Percentiles rank a stretch among this genome's conserved stretches.
Evolutionary conservation across 495 filamentous ascomycete genomes (phyloP).

Genomic region (Aspergillus steynii): DNA sequence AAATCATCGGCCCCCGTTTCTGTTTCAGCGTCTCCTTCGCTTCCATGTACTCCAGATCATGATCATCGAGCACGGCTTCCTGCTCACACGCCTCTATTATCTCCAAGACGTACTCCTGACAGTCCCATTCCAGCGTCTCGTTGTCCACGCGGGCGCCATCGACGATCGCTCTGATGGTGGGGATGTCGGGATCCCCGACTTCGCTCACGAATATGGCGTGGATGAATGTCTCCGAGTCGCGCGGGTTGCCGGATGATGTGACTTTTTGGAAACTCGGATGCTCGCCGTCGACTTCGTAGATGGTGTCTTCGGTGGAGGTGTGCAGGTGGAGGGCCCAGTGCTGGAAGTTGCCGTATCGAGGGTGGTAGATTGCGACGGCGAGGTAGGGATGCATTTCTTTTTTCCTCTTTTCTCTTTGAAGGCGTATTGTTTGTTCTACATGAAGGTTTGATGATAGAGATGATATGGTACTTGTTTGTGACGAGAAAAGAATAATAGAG

Average conservation of each 20-base stretch:
- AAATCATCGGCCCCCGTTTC: slow-evolving; percentile 20
- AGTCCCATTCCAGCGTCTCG: slow-evolving; percentile 29
- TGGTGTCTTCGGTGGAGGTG: slow-evolving; percentile 10
- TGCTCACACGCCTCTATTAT: slow-evolving; percentile 23
- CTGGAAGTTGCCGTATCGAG: slow-evolving; percentile 22
- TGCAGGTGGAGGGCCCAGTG: slow-evolving; percentile 25
- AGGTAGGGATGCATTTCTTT: slow-evolving; percentile 5
- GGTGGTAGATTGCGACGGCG: slow-evolving; percentile 22
- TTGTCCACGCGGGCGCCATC: slow-evolving; percentile 19
- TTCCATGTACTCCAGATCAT: slow-evolving; percentile 23
- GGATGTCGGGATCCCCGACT: slow-evolving; percentile 15
- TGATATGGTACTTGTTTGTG: too few relatives aligned
- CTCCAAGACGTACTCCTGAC: slow-evolving; percentile 31
- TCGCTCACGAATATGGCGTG: slow-evolving; percentile 12
- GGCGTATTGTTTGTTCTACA: background rate
- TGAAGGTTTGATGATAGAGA: too few relatives aligned
- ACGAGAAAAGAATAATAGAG: too few relatives aligned
- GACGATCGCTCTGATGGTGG: slow-evolving; percentile 16
- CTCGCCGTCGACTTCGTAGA: slow-evolving; percentile 25
- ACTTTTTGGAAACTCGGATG: slow-evolving; percentile 20
- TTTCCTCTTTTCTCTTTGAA: background rate
- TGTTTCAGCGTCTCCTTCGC: slow-evolving; percentile 15
- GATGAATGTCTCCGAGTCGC: slow-evolving; percentile 13
- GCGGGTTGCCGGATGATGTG: slow-evolving; percentile 4
- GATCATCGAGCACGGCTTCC: slow-evolving; percentile 21